Evolutionary conservation across 306 rosid species (phyloP).

Genomic region (Delonix regia): DNA sequence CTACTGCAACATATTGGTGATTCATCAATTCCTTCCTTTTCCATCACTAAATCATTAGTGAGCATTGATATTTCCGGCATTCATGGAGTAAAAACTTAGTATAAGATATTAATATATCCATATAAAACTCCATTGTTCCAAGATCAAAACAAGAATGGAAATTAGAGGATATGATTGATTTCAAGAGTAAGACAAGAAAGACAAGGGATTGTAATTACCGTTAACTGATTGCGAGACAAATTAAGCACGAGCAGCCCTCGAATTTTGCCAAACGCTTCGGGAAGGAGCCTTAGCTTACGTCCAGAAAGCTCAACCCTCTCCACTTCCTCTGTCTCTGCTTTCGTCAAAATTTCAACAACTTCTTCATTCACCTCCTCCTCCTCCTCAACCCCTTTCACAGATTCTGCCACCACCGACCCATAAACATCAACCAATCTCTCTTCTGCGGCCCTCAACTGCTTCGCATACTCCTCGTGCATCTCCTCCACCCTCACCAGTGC

Average conservation of each 20-base stretch:
- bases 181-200: not conserved
- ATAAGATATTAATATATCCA: not conserved
- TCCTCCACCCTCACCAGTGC: slow-evolving; percentile 45
- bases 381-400: slow-evolving; percentile 11
- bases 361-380: slow-evolving; percentile 21
- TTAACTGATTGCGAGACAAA: slow-evolving; percentile 51
- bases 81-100: not conserved
- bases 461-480: slow-evolving; percentile 46
- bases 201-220: slow-evolving; percentile 27
- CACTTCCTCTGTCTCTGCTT: slow-evolving; percentile 35
- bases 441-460: slow-evolving; percentile 39
- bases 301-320: slow-evolving; percentile 50
- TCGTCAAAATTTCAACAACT: slow-evolving; percentile 41
- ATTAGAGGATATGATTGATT: not conserved
- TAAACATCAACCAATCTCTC: slow-evolving; percentile 41
- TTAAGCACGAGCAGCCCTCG: slow-evolving; percentile 39
- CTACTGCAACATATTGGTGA: too few species aligned
- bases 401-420: slow-evolving; percentile 22
- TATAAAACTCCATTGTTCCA: not conserved
- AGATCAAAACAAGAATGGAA: not conserved
- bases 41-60: not conserved
- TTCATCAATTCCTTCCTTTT: not conserved
- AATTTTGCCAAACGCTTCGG: slow-evolving; percentile 52
- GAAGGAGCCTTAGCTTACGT: slow-evolving; percentile 45
- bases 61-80: not conserved